Evolutionary conservation across 495 filamentous ascomycete species (phyloP).

Genomic region (Alectoria sarmentosa): DNA sequence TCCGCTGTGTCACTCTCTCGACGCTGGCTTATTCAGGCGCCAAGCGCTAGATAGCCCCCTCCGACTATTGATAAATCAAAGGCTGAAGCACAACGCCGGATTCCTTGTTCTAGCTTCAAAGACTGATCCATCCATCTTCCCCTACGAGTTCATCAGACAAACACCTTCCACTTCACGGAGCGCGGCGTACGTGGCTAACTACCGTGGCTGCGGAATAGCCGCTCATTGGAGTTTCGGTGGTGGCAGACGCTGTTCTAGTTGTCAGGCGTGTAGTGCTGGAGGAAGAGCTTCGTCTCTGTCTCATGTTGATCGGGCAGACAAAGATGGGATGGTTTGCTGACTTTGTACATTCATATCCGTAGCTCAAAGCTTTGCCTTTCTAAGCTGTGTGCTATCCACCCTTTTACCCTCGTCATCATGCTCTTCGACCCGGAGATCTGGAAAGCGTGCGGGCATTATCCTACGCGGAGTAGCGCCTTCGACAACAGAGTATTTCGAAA

Average conservation of each 20-base stretch:
- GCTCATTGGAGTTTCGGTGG: neutral
- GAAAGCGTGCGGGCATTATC: conserved; percentile 72
- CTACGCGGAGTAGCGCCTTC: conserved; percentile 56
- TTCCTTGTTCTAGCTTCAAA: too few relatives aligned
- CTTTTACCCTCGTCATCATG: conserved; percentile 75
- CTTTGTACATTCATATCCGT: neutral
- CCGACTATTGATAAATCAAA: too few relatives aligned
- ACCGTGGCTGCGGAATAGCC: neutral
- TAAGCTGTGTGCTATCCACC: conserved; percentile 54
- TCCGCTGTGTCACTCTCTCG: too few relatives aligned
- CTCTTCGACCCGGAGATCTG: conserved; percentile 65
- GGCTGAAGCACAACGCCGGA: too few relatives aligned
- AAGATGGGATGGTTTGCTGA: neutral
- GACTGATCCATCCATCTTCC: too few relatives aligned
- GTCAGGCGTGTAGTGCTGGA: neutral
- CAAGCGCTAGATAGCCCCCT: too few relatives aligned
- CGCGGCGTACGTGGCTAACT: neutral
- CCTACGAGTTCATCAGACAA: too few relatives aligned
- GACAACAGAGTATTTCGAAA: conserved; percentile 65
- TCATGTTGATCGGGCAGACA: neutral
- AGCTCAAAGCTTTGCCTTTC: conserved; percentile 5
- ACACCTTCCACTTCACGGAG: neutral
- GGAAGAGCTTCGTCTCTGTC: neutral
- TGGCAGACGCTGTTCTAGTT: neutral
- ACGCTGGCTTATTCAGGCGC: too few relatives aligned